Evolutionary conservation across 225 moss, liverwort and hornwort species (phyloP).

Genomic region (Sphagnum contortum): DNA sequence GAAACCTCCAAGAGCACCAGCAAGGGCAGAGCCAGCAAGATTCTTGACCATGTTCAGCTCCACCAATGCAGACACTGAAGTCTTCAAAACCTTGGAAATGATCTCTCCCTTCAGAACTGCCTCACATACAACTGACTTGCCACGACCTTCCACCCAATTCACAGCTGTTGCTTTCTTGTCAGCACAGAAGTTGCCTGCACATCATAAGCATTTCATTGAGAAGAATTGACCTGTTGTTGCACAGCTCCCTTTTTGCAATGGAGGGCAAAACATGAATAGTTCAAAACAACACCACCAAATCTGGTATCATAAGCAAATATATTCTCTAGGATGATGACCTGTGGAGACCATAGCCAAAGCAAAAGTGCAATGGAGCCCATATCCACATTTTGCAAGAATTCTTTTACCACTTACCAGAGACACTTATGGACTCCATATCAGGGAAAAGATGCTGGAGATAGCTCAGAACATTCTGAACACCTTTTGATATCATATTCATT

Average conservation of each 20-base stretch:
- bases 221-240: no score
- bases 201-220: no score
- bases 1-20: constrained; percentile 40
- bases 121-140: constrained; percentile 62
- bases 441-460: constrained; percentile 52
- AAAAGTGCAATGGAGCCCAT: no score
- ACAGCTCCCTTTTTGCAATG: no score
- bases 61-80: constrained; percentile 25
- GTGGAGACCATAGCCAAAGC: no score
- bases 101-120: background rate
- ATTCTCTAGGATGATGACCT: no score
- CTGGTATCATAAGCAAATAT: no score
- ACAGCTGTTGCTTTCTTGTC: constrained; percentile 68
- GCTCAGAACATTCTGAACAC: constrained; percentile 49
- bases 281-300: no score
- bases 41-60: constrained; percentile 42
- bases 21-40: constrained; percentile 36
- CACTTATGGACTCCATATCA: constrained; percentile 55
- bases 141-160: constrained; percentile 61
- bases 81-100: constrained; percentile 24
- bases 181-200: constrained; percentile 45
- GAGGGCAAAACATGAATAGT: no score
- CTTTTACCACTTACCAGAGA: constrained; percentile 12
- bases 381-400: no score
- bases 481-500: constrained; percentile 70